Base-by-base conservation (phyloP, 2,329 filamentous ascomycete species). In the Chalara sp. region DNA sequence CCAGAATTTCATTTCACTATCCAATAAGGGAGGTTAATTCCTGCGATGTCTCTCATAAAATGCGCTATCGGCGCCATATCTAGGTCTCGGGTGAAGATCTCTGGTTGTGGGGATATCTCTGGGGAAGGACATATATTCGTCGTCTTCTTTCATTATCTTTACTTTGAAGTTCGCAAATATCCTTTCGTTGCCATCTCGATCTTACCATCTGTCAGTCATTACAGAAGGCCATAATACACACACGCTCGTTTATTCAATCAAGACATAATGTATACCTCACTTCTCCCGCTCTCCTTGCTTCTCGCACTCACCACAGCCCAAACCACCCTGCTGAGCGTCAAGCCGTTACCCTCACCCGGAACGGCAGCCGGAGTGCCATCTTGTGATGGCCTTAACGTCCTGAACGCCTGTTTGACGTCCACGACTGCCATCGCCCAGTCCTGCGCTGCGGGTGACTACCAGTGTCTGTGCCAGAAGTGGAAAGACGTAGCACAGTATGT, bases 401-500 rank as follows among this genome's bases (percentile, higher is more conserved):
- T 72, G 40, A 67, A 72, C 3, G 50, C 65, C 6, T 72, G 70
- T 48, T 56, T 72, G 13, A 51, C 56, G 3, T 68, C 64, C 6
- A 70, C 67, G 0, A 55, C 63, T 53, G 62, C 63, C 32, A 70
- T 71, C 44, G 49, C 67, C 5, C 52, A 45, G n/a, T 42, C 35
- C 37, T 47, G n/a, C 28, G 32, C 8, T 33, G 44, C n/a, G n/a
- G 49, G 46, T 5, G 28, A 21, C 11, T 42, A 6, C 32, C 4
- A n/a, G 11, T 8, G 8, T 35, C 6, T 47, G 6, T 11, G 4
- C 30, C 11, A 72, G 46, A 72, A 77, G 58, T 78, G 76, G 64
- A 73, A 63, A 37, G 72, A 76, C 48, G 68, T 80, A 35, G 58
- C 78, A 56, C 78, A 73, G 74, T 13, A 11, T 4, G n/a, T 6